phyloP scores from a whole-genome alignment of 352 stramenopile genomes.

The Globisporangium cylindrosporum region DNA sequence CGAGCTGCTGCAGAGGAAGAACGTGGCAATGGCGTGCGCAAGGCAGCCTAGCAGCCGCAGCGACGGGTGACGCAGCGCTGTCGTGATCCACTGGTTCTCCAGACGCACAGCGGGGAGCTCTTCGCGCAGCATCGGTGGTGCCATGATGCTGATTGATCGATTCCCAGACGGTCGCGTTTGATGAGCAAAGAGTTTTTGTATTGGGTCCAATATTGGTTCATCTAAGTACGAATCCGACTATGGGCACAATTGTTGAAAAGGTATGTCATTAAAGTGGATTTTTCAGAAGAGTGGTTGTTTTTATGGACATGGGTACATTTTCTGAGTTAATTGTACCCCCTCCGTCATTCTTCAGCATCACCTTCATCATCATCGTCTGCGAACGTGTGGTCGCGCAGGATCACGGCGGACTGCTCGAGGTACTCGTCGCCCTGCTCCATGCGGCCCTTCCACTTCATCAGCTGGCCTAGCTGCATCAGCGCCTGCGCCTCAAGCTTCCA shows the following conservation, averaged over 20 bases:
- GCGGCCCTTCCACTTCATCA: slow-evolving; percentile 73
- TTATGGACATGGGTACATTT: slow-evolving; percentile 3
- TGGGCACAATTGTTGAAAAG: neutral
- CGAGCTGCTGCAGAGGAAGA: slow-evolving; percentile 39
- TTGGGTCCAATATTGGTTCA: neutral
- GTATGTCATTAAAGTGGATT: neutral
- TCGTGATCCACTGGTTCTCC: slow-evolving; percentile 34
- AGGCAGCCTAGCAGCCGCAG: slow-evolving; percentile 35
- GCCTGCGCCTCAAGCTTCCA: slow-evolving; percentile 67
- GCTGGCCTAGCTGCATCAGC: slow-evolving; percentile 64
- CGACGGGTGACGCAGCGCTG: slow-evolving; percentile 38
- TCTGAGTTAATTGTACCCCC: neutral
- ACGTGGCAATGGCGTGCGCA: slow-evolving; percentile 30
- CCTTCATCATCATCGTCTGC: slow-evolving; percentile 26
- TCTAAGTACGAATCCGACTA: neutral
- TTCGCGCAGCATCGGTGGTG: neutral
- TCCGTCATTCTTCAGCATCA: neutral
- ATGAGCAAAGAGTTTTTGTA: neutral
- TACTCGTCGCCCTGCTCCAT: slow-evolving; percentile 44
- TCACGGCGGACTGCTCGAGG: slow-evolving; percentile 47
- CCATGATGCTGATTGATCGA: neutral
- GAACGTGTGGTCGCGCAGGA: slow-evolving; percentile 60
- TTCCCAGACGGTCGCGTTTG: neutral
- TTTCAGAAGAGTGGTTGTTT: neutral
- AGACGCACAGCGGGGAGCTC: slow-evolving; percentile 23